A percentile compares a stretch with the other conserved stretches of the same genome.
Conservation (phyloP, 108 stramenopile species). For the Skeletonema tropicum region DNA sequence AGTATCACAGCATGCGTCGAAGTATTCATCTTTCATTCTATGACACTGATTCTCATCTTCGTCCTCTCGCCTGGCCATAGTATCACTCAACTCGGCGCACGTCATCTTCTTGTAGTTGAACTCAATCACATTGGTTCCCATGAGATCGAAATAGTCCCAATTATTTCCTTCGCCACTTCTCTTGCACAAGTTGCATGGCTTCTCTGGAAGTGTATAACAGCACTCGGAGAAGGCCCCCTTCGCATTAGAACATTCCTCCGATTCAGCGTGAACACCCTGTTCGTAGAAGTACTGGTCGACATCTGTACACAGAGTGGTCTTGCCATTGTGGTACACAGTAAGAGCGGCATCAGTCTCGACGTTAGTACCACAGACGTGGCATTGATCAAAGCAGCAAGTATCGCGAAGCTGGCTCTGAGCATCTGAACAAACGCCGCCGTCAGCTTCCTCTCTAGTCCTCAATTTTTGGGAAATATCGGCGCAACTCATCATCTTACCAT, state of each 20-base stretch:
- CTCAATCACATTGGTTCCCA: constrained; percentile 35
- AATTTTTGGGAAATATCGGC: constrained; percentile 31
- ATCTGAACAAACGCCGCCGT: constrained; percentile 31
- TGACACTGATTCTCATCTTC: constrained; percentile 32
- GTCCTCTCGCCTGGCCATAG: constrained; percentile 38
- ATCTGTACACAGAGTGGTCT: constrained; percentile 38
- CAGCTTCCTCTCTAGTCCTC: constrained; percentile 40
- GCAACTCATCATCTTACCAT: constrained; percentile 40
- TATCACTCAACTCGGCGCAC: constrained; percentile 32
- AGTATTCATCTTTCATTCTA: constrained; percentile 21
- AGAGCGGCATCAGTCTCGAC: constrained; percentile 37
- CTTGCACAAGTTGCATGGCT: constrained; percentile 42
- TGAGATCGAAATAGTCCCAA: constrained; percentile 35
- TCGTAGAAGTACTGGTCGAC: constrained; percentile 39
- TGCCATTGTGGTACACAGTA: constrained; percentile 46
- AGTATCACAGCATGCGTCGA: constrained; percentile 44
- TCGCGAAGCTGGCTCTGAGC: constrained; percentile 32
- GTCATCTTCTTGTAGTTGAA: constrained; percentile 34
- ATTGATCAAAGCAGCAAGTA: constrained; percentile 48
- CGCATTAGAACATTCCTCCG: constrained; percentile 28
- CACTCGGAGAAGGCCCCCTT: constrained; percentile 25
- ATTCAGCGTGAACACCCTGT: constrained; percentile 31
- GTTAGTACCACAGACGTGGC: constrained; percentile 33
- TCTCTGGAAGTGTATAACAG: constrained; percentile 34
- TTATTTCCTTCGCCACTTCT: constrained; percentile 14